Conservation (phyloP, 1,139 yeast species). For the Hyphopichia pseudoburtonii region DNA sequence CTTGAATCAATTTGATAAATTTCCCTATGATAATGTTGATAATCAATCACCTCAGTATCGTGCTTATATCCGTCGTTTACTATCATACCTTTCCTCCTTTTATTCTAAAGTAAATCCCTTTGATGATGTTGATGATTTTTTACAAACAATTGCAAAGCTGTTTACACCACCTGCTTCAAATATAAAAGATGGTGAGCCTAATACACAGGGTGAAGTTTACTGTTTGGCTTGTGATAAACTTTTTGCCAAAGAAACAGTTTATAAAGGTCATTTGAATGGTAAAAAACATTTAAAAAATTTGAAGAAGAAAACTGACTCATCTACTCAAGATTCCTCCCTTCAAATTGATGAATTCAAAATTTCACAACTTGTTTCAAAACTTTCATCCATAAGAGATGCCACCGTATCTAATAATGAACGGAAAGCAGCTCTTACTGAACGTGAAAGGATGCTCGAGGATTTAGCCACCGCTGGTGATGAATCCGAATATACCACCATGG, state of each 20-base stretch:
- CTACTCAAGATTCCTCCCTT: background rate
- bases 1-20: constrained; percentile 43
- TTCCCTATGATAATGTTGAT: constrained; percentile 28
- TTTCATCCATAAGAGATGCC: constrained; percentile 38
- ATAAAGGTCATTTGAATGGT: constrained; percentile 67
- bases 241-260: constrained; percentile 69
- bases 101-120: constrained; percentile 50
- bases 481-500: constrained; percentile 32
- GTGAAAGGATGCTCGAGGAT: constrained; percentile 62
- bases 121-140: constrained; percentile 28
- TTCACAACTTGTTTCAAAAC: constrained; percentile 26
- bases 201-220: constrained; percentile 40
- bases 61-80: constrained; percentile 43
- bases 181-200: constrained; percentile 12
- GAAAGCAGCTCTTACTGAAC: constrained; percentile 66
- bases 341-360: constrained; percentile 33
- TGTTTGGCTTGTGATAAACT: constrained; percentile 66
- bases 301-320: constrained; percentile 1
- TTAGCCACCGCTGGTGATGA: constrained; percentile 31
- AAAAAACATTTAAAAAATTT: constrained; percentile 69
- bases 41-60: constrained; percentile 34
- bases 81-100: constrained; percentile 28
- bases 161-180: background rate
- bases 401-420: constrained; percentile 70
- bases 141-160: constrained; percentile 21